Conservation (phyloP, 352 stramenopile species). For the Pythium dissimile region DNA sequence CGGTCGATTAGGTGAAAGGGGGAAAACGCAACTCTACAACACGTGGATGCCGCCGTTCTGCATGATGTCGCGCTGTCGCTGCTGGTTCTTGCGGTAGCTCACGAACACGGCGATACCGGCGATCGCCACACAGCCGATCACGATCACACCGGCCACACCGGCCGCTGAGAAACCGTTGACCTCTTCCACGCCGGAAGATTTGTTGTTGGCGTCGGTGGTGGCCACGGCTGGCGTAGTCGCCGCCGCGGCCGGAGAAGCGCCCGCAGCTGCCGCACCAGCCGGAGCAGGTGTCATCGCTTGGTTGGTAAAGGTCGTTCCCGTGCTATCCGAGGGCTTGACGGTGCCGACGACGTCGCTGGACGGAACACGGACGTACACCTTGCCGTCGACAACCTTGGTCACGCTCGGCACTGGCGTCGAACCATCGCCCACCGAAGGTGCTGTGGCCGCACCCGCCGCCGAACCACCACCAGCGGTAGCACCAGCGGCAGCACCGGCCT, state of each 20-base stretch:
- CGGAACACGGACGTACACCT: slow-evolving; percentile 10
- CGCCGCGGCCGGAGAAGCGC: background rate
- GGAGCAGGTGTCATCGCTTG: background rate
- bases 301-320: slow-evolving; percentile 14
- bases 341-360: slow-evolving; percentile 12
- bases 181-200: slow-evolving; percentile 2
- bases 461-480: background rate
- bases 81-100: slow-evolving; percentile 81
- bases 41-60: slow-evolving; percentile 49
- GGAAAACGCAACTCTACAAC: slow-evolving; percentile 17
- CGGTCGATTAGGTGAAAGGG: background rate
- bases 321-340: slow-evolving; percentile 14
- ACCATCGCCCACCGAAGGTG: background rate
- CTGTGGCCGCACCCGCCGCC: background rate
- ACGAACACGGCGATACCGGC: slow-evolving; percentile 48
- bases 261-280: background rate
- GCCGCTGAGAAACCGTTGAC: slow-evolving; percentile 37
- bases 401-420: slow-evolving; percentile 1
- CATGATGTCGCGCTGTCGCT: slow-evolving; percentile 74
- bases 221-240: slow-evolving; percentile 13
- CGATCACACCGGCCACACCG: slow-evolving; percentile 53
- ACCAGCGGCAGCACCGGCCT: background rate
- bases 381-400: slow-evolving; percentile 18
- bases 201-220: slow-evolving; percentile 44
- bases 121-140: slow-evolving; percentile 51